These are phyloP conservation scores for Agaricus bisporus DNA, from an alignment of 768 basidiomycete genomes.

Conservation along the genomic window DNA sequence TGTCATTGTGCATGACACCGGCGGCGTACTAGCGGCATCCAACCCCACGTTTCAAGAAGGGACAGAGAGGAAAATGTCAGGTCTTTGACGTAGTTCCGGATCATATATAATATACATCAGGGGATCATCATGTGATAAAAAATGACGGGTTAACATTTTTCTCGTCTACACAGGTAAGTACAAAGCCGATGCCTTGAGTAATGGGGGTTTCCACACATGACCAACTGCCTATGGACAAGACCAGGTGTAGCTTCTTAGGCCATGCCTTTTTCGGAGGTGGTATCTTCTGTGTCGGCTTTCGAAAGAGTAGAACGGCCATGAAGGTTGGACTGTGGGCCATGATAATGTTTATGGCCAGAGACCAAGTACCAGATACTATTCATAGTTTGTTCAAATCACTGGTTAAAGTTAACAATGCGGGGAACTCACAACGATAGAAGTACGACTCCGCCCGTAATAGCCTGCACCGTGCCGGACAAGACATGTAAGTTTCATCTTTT, in stretches of 20 bases:
- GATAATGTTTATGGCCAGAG: slow-evolving; percentile 48
- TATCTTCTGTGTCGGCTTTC: neutral
- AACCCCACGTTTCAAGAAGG: too few species aligned
- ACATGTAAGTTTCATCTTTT: neutral
- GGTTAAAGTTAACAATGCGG: neutral
- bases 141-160: too few species aligned
- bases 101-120: neutral
- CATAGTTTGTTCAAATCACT: slow-evolving; percentile 6
- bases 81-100: neutral
- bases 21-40: too few species aligned
- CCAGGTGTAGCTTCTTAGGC: slow-evolving; percentile 1
- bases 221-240: neutral
- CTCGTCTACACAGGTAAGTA: too few species aligned
- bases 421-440: slow-evolving; percentile 43
- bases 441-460: slow-evolving; percentile 48
- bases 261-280: slow-evolving; percentile 1
- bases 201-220: too few species aligned
- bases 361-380: slow-evolving; percentile 46
- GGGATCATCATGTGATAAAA: neutral
- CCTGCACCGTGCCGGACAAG: slow-evolving; percentile 19
- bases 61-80: neutral
- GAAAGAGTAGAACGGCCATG: slow-evolving; percentile 19
- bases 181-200: too few species aligned
- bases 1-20: too few species aligned
- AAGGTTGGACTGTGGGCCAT: slow-evolving; percentile 53